phyloP scores from a whole-genome alignment of 495 filamentous ascomycete species.

The Penicillium dipodomyicola region DNA sequence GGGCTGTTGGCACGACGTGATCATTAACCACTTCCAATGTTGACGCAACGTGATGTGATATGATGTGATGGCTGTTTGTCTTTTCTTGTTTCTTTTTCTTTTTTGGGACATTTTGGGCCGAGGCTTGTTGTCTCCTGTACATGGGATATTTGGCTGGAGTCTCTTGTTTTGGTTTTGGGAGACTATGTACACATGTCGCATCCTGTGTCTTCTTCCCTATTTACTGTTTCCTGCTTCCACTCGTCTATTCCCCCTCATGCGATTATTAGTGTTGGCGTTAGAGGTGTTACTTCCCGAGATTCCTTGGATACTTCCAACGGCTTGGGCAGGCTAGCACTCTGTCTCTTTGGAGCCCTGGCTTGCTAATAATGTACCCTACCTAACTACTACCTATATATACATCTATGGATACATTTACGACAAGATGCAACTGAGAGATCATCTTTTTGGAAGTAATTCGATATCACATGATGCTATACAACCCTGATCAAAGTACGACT shows the following conservation, averaged over 20 bases:
- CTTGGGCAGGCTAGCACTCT: neutral
- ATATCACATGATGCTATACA: constrained; percentile 3
- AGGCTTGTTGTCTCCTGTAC: neutral
- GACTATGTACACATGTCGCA: constrained; percentile 9
- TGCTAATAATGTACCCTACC: constrained; percentile 5
- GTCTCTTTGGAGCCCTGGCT: neutral
- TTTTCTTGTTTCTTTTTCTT: neutral
- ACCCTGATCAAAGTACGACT: neutral
- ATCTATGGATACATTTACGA: neutral
- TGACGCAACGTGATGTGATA: constrained; percentile 9
- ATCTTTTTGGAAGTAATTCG: neutral
- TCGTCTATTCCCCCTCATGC: constrained; percentile 12
- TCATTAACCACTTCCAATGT: neutral
- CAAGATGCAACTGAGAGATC: neutral
- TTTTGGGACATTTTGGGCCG: neutral
- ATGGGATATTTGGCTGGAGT: neutral
- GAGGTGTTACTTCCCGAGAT: constrained; percentile 11
- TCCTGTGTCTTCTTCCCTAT: neutral
- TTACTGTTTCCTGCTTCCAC: constrained; percentile 3
- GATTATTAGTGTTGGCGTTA: constrained; percentile 19
- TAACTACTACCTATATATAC: neutral
- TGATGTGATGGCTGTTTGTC: neutral
- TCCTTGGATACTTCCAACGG: neutral
- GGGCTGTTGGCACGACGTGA: constrained; percentile 42
- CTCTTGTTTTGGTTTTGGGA: neutral